Conservation (phyloP, 2,329 filamentous ascomycete species). For the Macrophomina pseudophaseolina region DNA sequence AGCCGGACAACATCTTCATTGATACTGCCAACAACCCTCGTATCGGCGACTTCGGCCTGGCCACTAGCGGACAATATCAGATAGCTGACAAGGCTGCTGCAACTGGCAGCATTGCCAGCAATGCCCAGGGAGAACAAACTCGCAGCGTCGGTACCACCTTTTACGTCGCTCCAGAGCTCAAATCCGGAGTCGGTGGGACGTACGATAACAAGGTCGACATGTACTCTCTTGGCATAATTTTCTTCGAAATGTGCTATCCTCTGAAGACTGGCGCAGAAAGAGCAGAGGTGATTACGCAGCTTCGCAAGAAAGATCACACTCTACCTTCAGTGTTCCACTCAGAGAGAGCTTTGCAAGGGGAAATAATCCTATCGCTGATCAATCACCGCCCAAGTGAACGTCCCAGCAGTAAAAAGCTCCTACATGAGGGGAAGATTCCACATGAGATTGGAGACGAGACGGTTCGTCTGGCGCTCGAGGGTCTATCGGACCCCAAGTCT, state of each 20-base stretch:
- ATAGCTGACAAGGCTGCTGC: constrained; percentile 58
- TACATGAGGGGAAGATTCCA: constrained; percentile 85
- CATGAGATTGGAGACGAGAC: constrained; percentile 93
- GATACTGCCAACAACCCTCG: constrained; percentile 88
- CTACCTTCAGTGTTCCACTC: constrained; percentile 76
- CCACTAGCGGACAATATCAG: constrained; percentile 82
- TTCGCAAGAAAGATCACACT: constrained; percentile 70
- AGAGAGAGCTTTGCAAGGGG: constrained; percentile 71
- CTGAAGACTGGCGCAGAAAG: constrained; percentile 68
- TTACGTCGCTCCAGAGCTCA: constrained; percentile 92
- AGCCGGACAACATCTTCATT: constrained; percentile 97
- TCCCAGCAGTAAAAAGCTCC: constrained; percentile 79
- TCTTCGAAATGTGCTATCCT: constrained; percentile 91
- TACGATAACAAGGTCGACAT: constrained; percentile 98
- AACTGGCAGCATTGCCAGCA: constrained; percentile 34
- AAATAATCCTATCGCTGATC: constrained; percentile 79
- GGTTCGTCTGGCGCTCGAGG: constrained; percentile 80
- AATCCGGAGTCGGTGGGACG: constrained; percentile 72
- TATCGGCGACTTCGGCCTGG: constrained; percentile 95
- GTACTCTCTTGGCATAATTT: constrained; percentile 96
- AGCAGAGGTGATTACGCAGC: constrained; percentile 67
- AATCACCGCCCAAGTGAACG: constrained; percentile 82
- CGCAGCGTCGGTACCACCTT: constrained; percentile 76
- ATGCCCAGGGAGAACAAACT: constrained; percentile 66
- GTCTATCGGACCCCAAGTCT: constrained; percentile 79